phyloP scores from a whole-genome alignment of 345 rosid genomes.

The Populus davidiana region DNA sequence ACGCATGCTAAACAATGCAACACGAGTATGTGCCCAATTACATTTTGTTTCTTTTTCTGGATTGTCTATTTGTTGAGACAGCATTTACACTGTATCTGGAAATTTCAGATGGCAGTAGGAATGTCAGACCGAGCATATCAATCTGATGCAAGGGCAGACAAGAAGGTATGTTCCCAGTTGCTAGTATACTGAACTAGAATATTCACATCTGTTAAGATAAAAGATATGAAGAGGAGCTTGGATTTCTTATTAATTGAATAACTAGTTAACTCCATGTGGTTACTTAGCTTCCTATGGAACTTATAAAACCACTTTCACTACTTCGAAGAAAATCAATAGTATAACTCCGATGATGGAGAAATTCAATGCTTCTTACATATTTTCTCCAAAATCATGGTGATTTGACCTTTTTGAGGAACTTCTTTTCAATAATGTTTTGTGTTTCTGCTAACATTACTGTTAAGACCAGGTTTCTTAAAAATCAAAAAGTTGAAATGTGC shows the following conservation, averaged over 20 bases:
- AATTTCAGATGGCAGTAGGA: slow-evolving; percentile 86
- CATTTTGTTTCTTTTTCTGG: neutral
- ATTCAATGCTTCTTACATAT: neutral
- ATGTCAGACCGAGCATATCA: slow-evolving; percentile 75
- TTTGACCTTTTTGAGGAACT: neutral
- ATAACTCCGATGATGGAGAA: no score
- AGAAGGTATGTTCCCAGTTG: slow-evolving; percentile 49
- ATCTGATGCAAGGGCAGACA: slow-evolving; percentile 60
- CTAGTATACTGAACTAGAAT: slow-evolving; percentile 1
- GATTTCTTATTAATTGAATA: neutral
- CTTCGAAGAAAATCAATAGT: neutral
- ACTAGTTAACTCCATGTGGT: neutral
- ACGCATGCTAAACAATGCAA: slow-evolving; percentile 89
- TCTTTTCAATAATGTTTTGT: neutral
- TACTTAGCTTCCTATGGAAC: neutral
- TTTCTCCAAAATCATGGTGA: neutral
- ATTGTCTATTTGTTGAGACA: slow-evolving; percentile 4
- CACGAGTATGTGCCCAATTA: slow-evolving; percentile 54
- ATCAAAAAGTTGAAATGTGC: neutral
- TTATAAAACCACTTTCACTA: neutral
- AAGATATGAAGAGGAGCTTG: neutral
- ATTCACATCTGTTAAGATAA: neutral
- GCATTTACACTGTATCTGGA: slow-evolving; percentile 4
- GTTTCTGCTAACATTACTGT: neutral
- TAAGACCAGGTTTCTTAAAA: neutral